Evolutionary conservation across 441 rosid genomes (phyloP).

Genomic region (Raphanus hybrid): DNA sequence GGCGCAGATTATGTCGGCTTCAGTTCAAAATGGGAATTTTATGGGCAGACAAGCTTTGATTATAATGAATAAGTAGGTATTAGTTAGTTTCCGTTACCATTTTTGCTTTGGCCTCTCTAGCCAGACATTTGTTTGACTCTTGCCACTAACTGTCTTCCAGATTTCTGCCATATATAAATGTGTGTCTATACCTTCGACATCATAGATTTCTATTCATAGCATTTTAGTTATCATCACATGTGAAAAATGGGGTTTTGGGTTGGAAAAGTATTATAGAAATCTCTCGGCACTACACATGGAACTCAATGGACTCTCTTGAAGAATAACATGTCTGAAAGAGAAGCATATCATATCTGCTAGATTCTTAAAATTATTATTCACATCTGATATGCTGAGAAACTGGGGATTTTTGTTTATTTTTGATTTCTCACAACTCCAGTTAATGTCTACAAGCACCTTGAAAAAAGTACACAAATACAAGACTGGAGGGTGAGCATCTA

Average conservation of each 20-base stretch:
- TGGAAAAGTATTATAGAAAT: not conserved
- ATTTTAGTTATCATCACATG: not conserved
- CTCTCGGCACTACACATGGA: not conserved
- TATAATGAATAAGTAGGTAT: constrained; percentile 20
- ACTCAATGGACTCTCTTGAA: not conserved
- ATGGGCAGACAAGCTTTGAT: constrained; percentile 3
- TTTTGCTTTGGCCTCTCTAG: constrained; percentile 8
- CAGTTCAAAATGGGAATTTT: not conserved
- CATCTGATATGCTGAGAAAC: not conserved
- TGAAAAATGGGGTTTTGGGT: not conserved
- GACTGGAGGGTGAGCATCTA: too few species aligned
- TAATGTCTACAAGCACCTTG: too few species aligned
- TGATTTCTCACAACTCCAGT: too few species aligned
- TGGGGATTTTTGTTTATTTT: not conserved
- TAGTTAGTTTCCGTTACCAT: constrained; percentile 10
- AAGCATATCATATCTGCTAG: not conserved
- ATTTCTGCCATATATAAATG: constrained; percentile 28
- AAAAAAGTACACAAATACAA: too few species aligned
- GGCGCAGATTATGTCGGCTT: not conserved
- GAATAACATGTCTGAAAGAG: not conserved
- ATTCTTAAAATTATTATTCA: not conserved
- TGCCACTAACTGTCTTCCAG: constrained; percentile 22
- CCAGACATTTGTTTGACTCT: constrained; percentile 21
- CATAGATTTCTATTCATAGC: constrained; percentile 2
- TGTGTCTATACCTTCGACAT: constrained; percentile 15